phyloP scores from a whole-genome alignment of 495 filamentous ascomycete species.

The Podospora australis region DNA sequence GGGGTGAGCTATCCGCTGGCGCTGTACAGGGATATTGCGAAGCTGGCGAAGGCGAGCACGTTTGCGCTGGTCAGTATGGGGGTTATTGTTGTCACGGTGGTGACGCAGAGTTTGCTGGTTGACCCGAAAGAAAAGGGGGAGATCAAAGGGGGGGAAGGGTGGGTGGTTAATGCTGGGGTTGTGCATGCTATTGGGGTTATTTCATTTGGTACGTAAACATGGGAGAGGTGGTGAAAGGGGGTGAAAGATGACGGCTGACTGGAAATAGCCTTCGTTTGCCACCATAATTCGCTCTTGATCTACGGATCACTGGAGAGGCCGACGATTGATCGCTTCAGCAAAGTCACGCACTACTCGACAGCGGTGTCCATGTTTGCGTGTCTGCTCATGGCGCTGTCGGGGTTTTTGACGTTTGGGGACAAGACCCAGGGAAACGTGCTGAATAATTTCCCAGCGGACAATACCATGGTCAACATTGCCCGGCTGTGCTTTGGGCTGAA shows the following conservation, averaged over 20 bases:
- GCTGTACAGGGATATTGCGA: conserved; percentile 93
- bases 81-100: conserved; percentile 80
- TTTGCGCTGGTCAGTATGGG: conserved; percentile 87
- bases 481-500: conserved; percentile 93
- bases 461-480: conserved; percentile 88
- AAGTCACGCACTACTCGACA: conserved; percentile 88
- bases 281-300: conserved; percentile 95
- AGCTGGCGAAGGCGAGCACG: conserved; percentile 93
- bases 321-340: conserved; percentile 87
- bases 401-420: conserved; percentile 89
- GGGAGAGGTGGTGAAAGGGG: neutral
- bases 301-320: conserved; percentile 93
- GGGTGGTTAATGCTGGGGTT: conserved; percentile 75
- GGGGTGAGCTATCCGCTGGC: conserved; percentile 88
- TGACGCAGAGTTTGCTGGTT: conserved; percentile 73
- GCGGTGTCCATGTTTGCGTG: conserved; percentile 83
- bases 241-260: conserved; percentile 24
- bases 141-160: conserved; percentile 51
- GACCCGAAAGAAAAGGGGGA: conserved; percentile 62
- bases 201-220: conserved; percentile 69
- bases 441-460: conserved; percentile 91
- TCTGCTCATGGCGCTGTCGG: conserved; percentile 77
- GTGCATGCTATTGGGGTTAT: conserved; percentile 97
- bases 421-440: conserved; percentile 90
- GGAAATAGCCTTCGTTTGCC: conserved; percentile 71